phyloP scores from a whole-genome alignment of 176 grass and related monocot species.

The Zoysia pacifica region DNA sequence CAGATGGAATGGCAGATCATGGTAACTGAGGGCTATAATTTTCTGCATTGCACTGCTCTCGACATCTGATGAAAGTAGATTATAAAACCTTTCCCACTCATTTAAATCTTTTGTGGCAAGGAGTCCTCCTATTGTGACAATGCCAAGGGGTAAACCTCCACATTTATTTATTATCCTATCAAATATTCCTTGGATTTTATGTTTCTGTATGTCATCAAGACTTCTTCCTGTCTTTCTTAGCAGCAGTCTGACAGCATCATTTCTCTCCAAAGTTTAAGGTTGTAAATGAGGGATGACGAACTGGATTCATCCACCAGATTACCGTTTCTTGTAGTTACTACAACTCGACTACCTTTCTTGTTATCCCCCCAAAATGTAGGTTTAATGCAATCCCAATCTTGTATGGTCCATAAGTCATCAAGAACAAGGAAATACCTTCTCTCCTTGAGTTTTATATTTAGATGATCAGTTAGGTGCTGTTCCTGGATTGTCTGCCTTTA shows the following conservation, averaged over 20 bases:
- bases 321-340: too few species aligned
- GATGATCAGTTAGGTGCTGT: constrained; percentile 2
- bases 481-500: not conserved
- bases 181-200: not conserved
- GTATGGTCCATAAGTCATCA: too few species aligned
- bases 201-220: not conserved
- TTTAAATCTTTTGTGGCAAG: not conserved
- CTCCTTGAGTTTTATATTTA: too few species aligned
- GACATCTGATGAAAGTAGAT: not conserved
- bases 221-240: not conserved
- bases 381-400: too few species aligned
- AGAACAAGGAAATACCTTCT: too few species aligned
- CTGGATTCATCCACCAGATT: too few species aligned
- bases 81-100: not conserved
- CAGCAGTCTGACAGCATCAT: not conserved
- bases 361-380: too few species aligned
- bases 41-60: not conserved
- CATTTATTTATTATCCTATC: constrained; percentile 15
- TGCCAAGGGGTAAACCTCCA: constrained; percentile 2
- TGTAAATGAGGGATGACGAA: not conserved
- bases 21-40: not conserved
- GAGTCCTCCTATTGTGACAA: constrained; percentile 8
- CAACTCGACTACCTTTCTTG: too few species aligned
- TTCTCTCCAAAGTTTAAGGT: not conserved
- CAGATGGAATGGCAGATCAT: constrained; percentile 4